These are phyloP conservation scores for Rhodotorula diobovata DNA, from an alignment of 768 basidiomycete genomes.

Conservation along the genomic window DNA sequence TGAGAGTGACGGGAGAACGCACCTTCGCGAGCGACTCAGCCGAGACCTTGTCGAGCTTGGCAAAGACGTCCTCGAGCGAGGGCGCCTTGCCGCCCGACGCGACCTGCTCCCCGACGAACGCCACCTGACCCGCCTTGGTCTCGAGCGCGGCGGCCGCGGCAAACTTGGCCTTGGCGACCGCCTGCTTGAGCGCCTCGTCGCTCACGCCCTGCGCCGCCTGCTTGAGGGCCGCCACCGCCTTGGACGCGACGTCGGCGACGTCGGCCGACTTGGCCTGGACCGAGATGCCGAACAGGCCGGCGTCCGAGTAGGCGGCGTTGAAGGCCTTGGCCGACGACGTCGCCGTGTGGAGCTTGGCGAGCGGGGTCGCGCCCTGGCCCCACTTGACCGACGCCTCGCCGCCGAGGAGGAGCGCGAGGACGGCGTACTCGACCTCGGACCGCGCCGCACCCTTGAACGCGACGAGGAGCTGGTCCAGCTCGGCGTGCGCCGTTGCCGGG, in stretches of 20 bases:
- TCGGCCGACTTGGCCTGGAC: conserved; percentile 64
- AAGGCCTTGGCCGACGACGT: conserved; percentile 66
- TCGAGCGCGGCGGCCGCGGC: conserved; percentile 67
- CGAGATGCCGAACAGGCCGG: conserved; percentile 75
- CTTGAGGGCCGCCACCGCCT: conserved; percentile 66
- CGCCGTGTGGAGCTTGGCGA: conserved; percentile 59
- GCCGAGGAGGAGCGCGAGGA: conserved; percentile 74
- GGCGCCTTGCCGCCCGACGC: conserved; percentile 45
- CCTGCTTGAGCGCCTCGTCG: conserved; percentile 69
- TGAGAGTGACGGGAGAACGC: conserved; percentile 27
- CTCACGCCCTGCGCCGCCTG: conserved; percentile 51
- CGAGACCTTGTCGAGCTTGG: conserved; percentile 66
- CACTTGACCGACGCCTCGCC: conserved; percentile 80
- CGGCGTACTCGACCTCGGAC: conserved; percentile 66
- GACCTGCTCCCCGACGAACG: conserved; percentile 63
- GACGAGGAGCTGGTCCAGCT: conserved; percentile 65
- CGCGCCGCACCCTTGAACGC: conserved; percentile 78
- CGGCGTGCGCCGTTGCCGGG: conserved; percentile 52
- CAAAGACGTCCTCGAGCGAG: conserved; percentile 61
- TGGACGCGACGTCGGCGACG: conserved; percentile 64
- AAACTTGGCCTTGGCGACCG: conserved; percentile 85
- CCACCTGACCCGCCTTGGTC: conserved; percentile 62
- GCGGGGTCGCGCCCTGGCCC: conserved; percentile 66
- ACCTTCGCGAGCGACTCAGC: conserved; percentile 69
- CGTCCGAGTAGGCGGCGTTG: conserved; percentile 85